Conservation (phyloP, 192 early-diverging fungal genomes). For the Podila clonocystis region DNA sequence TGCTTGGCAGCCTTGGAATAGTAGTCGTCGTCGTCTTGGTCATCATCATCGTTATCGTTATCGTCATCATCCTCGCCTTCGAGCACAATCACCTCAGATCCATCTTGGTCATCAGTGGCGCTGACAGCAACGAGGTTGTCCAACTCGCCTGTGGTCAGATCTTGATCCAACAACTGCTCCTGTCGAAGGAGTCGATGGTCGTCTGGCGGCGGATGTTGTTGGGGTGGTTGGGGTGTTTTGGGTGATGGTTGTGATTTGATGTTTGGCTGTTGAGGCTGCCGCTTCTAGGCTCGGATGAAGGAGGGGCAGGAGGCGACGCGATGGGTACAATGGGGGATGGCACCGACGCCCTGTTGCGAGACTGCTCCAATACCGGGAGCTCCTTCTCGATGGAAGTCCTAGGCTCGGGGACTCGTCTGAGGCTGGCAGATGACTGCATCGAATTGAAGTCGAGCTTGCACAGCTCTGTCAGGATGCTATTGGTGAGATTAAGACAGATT, state of each 20-base stretch:
- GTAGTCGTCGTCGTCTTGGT: not conserved
- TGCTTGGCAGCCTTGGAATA: not conserved
- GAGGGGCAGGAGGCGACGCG: not conserved
- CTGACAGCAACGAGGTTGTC: slow-evolving; percentile 33
- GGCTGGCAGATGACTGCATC: not conserved
- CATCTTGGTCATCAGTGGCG: slow-evolving; percentile 28
- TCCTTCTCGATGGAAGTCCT: slow-evolving; percentile 20
- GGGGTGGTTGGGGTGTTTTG: not conserved
- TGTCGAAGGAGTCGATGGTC: slow-evolving; percentile 20
- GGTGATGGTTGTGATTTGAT: not conserved
- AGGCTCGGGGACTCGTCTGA: not conserved
- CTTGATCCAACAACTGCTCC: slow-evolving; percentile 33
- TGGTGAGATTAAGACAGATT: not conserved
- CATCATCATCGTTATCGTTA: slow-evolving; percentile 10
- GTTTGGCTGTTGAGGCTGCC: not conserved
- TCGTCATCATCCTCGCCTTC: slow-evolving; percentile 27
- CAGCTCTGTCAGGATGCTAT: slow-evolving; percentile 35
- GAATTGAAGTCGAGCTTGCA: slow-evolving; percentile 32
- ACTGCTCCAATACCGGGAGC: slow-evolving; percentile 31
- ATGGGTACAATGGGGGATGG: not conserved
- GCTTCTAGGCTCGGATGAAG: not conserved
- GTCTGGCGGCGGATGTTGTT: not conserved
- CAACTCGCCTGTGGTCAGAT: slow-evolving; percentile 32
- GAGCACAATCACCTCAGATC: slow-evolving; percentile 16
- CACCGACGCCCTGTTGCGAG: slow-evolving; percentile 6